phyloP scores from a whole-genome alignment of 768 basidiomycete genomes.

The Lactifluus subvellereus region DNA sequence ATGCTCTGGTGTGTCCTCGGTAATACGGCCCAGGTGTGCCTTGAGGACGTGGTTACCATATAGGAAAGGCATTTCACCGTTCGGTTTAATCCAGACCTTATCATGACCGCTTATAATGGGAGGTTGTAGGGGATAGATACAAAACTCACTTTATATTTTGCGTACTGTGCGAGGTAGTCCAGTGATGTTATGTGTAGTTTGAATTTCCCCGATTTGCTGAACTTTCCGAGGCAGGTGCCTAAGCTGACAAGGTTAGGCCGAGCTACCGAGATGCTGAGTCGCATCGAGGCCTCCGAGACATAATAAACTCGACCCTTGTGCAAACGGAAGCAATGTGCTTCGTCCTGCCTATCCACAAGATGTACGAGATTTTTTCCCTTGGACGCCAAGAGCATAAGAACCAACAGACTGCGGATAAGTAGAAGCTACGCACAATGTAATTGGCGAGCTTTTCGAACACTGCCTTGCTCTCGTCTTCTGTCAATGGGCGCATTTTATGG shows the following conservation, averaged over 20 bases:
- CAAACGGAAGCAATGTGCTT: slow-evolving; percentile 91
- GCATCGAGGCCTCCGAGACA: slow-evolving; percentile 92
- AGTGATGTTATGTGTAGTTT: slow-evolving; percentile 92
- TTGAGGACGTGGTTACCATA: slow-evolving; percentile 99
- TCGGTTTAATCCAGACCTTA: slow-evolving; percentile 98
- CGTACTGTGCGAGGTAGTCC: slow-evolving; percentile 91
- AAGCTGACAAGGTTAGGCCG: slow-evolving; percentile 87
- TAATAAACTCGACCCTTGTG: slow-evolving; percentile 96
- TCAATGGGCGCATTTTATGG: slow-evolving; percentile 78
- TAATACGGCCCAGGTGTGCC: slow-evolving; percentile 97
- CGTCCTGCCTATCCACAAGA: slow-evolving; percentile 90
- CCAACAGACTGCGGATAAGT: neutral
- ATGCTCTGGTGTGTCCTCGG: slow-evolving; percentile 98
- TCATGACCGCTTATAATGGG: neutral
- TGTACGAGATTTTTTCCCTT: slow-evolving; percentile 96
- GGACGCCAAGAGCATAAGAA: neutral
- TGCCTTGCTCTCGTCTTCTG: slow-evolving; percentile 93
- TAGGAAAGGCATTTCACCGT: slow-evolving; percentile 98
- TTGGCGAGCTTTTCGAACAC: slow-evolving; percentile 97
- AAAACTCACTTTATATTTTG: slow-evolving; percentile 84
- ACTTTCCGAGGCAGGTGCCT: slow-evolving; percentile 97
- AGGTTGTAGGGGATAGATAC: neutral
- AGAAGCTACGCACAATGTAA: slow-evolving; percentile 64
- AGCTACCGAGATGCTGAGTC: slow-evolving; percentile 85
- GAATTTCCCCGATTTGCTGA: slow-evolving; percentile 96